Base-by-base conservation (phyloP, 129 eudicot species). In the Helichrysum umbraculigerum region DNA sequence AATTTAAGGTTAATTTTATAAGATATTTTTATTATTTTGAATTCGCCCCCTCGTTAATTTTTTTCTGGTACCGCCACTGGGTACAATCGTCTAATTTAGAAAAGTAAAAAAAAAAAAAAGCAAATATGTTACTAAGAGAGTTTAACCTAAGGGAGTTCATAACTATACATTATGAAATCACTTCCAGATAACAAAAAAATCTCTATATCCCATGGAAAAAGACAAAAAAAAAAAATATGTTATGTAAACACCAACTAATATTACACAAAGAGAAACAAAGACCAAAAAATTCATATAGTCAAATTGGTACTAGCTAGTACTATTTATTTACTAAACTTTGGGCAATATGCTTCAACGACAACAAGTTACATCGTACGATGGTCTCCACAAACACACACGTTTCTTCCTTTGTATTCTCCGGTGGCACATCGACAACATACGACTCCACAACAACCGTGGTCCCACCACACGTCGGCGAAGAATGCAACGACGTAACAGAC, bases 341-440 rank as follows among this genome's bases (percentile, higher is more conserved):
- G 1, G 93, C 85, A 57, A 90, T 83, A 81, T 82, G 87, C 51
- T 91, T 90, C 66, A 92, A 68, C 4, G 98, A 92, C 72, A 84
- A 83, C 80, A 92, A 74, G 77, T 92, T 92, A 68, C 92, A 92
- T 42, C 88, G 77, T 72, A 92, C 91, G 51, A 92, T 92, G 4
- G 93, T 92, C 72, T 92, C 96, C 2, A 83, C 96, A 47, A 92
- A 92, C 34, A 80, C 88, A 70, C 91, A 86, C 28, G 98, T 92
- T 33, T 92, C 98, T 32, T 92, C 98, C 78, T 83, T 85, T 1
- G 96, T 89, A 73, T 92, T 92, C 74, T 87, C 96, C 28, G 79
- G 79, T 51, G 98, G 98, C 8, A 88, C 88, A 52, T 92, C 98
- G 22, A 92, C 98, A 4, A 90, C 95, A 73, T 92, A 92, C 66